Evolutionary conservation across 2,329 filamentous ascomycete species (phyloP).

Genomic region (Bipolaris oryzae): DNA sequence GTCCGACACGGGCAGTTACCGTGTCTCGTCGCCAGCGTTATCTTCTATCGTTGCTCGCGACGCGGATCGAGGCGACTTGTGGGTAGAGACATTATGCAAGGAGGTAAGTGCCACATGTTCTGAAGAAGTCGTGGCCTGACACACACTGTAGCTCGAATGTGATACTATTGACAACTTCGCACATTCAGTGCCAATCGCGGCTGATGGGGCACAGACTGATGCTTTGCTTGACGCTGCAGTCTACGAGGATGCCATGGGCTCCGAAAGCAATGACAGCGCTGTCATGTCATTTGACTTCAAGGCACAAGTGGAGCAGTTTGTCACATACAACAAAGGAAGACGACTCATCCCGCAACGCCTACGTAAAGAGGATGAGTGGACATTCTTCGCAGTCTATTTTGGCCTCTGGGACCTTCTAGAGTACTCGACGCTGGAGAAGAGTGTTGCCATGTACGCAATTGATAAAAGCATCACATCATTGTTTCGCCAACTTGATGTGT

Average conservation of each 20-base stretch:
- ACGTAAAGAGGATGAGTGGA: constrained; percentile 35
- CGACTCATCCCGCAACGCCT: constrained; percentile 25
- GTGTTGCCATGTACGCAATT: constrained; percentile 38
- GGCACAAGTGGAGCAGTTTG: constrained; percentile 46
- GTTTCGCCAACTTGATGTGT: constrained; percentile 42
- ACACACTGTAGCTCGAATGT: constrained; percentile 39
- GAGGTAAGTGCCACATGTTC: constrained; percentile 38
- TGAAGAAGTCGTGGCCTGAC: constrained; percentile 25
- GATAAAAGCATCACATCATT: constrained; percentile 42
- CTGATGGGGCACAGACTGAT: constrained; percentile 28
- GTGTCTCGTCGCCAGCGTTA: constrained; percentile 37
- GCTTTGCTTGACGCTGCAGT: constrained; percentile 43
- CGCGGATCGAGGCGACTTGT: constrained; percentile 39
- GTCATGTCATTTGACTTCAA: constrained; percentile 42
- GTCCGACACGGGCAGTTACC: constrained; percentile 47
- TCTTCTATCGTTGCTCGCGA: constrained; percentile 32
- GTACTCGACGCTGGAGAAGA: constrained; percentile 37
- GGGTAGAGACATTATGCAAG: constrained; percentile 47
- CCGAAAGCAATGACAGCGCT: constrained; percentile 24
- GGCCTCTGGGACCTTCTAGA: constrained; percentile 47
- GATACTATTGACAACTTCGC: constrained; percentile 48
- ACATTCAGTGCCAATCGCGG: constrained; percentile 33
- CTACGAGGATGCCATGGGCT: constrained; percentile 30
- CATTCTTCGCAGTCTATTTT: constrained; percentile 47
- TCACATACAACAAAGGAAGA: constrained; percentile 33